Conservation (phyloP, 2,329 filamentous ascomycete genomes). For the Paecilomyces sp. region DNA sequence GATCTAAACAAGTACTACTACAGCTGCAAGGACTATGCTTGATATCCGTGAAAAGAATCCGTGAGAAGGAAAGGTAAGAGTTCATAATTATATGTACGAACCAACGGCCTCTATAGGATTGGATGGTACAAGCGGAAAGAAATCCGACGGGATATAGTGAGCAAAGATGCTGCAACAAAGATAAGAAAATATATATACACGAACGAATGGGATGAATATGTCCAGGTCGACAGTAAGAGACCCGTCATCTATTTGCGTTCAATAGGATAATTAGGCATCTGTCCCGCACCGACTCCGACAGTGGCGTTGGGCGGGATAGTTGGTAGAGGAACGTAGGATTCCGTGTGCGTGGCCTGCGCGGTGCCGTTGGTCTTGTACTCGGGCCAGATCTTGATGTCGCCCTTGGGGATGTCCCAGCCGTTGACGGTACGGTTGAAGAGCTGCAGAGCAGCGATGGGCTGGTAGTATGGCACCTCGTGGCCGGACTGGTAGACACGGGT, state of each 20-base stretch:
- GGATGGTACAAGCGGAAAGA: neutral
- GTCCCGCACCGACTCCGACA: slow-evolving; percentile 1
- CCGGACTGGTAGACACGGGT: slow-evolving; percentile 60
- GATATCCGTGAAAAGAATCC: neutral
- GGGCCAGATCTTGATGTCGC: slow-evolving; percentile 28
- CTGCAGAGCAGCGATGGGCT: slow-evolving; percentile 53
- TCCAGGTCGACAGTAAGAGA: too few relatives aligned
- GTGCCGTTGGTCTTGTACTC: slow-evolving; percentile 36
- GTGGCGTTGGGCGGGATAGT: slow-evolving; percentile 8
- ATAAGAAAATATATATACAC: too few relatives aligned
- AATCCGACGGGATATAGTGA: too few relatives aligned
- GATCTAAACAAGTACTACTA: too few relatives aligned
- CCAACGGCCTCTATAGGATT: neutral
- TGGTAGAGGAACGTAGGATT: slow-evolving; percentile 31
- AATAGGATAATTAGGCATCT: neutral
- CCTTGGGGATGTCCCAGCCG: slow-evolving; percentile 50
- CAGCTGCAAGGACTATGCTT: too few relatives aligned
- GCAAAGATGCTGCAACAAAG: too few relatives aligned
- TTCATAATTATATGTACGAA: neutral
- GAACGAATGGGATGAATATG: too few relatives aligned
- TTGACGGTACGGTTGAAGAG: slow-evolving; percentile 55
- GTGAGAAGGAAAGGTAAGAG: neutral
- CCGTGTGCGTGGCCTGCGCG: slow-evolving; percentile 38
- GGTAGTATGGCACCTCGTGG: slow-evolving; percentile 53
- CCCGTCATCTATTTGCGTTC: neutral